phyloP scores from a whole-genome alignment of 2,329 filamentous ascomycete species.

The Knufia petricola region DNA sequence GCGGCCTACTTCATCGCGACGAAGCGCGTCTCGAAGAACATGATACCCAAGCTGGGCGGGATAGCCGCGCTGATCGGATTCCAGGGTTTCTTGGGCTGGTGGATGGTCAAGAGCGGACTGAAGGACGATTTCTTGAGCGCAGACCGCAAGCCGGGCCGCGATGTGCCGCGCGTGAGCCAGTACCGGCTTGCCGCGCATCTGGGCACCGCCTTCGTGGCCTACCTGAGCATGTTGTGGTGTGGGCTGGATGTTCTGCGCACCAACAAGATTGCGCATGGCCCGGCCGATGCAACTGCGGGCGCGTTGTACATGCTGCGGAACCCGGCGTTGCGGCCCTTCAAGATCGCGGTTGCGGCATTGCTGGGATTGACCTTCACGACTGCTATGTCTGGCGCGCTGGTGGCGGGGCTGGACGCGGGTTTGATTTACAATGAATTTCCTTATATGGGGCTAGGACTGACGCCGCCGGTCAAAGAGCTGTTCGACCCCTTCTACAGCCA shows the following conservation, averaged over 20 bases:
- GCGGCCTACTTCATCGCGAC: constrained; percentile 80
- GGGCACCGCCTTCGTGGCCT: constrained; percentile 82
- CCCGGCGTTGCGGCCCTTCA: constrained; percentile 63
- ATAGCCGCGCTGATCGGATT: constrained; percentile 87
- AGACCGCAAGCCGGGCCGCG: constrained; percentile 60
- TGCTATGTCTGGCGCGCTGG: constrained; percentile 85
- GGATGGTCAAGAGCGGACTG: constrained; percentile 97
- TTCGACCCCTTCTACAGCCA: constrained; percentile 80
- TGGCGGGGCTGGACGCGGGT: constrained; percentile 89
- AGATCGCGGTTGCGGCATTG: constrained; percentile 60
- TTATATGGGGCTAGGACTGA: constrained; percentile 76
- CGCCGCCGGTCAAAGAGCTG: constrained; percentile 73
- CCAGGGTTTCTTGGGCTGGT: constrained; percentile 94
- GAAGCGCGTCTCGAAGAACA: constrained; percentile 64
- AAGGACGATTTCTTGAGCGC: constrained; percentile 92
- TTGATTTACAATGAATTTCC: constrained; percentile 99
- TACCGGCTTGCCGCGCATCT: constrained; percentile 87
- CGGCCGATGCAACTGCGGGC: constrained; percentile 39
- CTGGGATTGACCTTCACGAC: constrained; percentile 73
- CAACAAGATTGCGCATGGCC: constrained; percentile 52
- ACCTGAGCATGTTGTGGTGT: constrained; percentile 86
- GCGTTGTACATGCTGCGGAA: constrained; percentile 53
- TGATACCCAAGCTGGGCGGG: constrained; percentile 67
- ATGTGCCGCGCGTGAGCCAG: constrained; percentile 62
- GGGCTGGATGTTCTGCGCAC: constrained; percentile 76